Evolutionary conservation across 768 basidiomycete species (phyloP), one percentile per base, ranked within the genome.

Genomic region (Brasilioporus rufonigricans): DNA sequence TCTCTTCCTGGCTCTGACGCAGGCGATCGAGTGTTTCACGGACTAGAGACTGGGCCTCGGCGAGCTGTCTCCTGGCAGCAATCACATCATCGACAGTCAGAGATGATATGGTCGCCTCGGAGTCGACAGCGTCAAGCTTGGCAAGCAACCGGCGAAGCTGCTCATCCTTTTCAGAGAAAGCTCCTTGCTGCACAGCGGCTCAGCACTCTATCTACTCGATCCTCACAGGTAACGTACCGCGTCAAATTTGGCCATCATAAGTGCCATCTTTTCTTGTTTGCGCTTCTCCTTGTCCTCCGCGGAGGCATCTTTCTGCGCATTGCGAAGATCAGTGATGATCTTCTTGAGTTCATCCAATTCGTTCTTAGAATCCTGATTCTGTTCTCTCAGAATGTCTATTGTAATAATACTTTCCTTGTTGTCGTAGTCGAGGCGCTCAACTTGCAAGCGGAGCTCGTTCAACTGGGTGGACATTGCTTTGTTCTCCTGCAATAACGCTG

Each of bases 221-320:
- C 44, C 16, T 53, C 50, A 48, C 43, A 50, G 2, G 19, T 50
- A 53, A 76, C 89, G 65, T 61, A 96, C 96, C 58, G 89, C 82
- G 73, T 98, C 95, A 62, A 99, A 96, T 72, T 96, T 95, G 55
- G 96, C 93, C 96, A 99, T 98, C 93, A 99, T 97, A 61, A 94
- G 78, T 10, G 93, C 94, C 91, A 99, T 92, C 81, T 98, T 98
- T 77, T 98, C 96, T 66, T 96, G 93, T 73, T 98, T 98, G 71
- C 91, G 85, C 79, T 93, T 97, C 79, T 99, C 97, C 76, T 95
- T 98, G 70, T 98, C 97, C 71, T 98, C 97, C 31, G 86, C 86
- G 36, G 88, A 87, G 16, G 88, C 83, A 56, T 91, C 90, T 72
- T 87, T 90, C 72, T 94, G 91, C 13, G 85, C 80, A 33, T 78